A percentile compares a stretch with the other conserved stretches of the same genome.
Conservation (phyloP, 805 yeast genomes). For the Sugiyamaella qingdaonensis region DNA sequence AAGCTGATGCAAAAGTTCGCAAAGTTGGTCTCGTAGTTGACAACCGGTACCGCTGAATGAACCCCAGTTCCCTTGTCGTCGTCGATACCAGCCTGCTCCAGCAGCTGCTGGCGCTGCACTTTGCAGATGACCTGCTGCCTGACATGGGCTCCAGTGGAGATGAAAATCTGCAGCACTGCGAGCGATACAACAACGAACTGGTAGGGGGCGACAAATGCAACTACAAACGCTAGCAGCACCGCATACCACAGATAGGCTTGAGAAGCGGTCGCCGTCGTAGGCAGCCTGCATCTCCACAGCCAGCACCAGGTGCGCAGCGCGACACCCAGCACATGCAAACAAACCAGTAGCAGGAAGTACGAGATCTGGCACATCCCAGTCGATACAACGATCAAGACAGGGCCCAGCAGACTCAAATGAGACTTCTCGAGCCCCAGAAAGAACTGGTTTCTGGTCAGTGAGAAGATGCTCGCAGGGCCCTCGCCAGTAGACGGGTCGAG, state of each 20-base stretch:
- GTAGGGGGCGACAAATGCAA: background rate
- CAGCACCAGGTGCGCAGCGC: background rate
- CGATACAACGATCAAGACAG: slow-evolving; percentile 48
- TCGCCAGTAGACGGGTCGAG: slow-evolving; percentile 18
- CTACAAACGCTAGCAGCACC: background rate
- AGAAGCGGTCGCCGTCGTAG: background rate
- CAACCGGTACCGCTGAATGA: background rate
- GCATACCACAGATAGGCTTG: background rate
- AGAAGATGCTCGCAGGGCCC: slow-evolving; percentile 12
- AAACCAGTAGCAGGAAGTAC: slow-evolving; percentile 16
- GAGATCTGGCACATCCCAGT: slow-evolving; percentile 41
- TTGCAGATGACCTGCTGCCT: background rate
- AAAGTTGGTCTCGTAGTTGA: slow-evolving; percentile 26
- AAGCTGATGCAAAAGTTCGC: slow-evolving; percentile 61
- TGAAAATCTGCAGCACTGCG: background rate
- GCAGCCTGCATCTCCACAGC: background rate
- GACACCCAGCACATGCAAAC: slow-evolving; percentile 1
- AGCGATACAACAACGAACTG: background rate
- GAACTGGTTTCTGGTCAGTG: slow-evolving; percentile 28
- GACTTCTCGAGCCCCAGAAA: slow-evolving; percentile 64
- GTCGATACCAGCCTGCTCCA: too few relatives aligned
- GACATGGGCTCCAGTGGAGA: background rate
- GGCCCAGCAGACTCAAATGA: slow-evolving; percentile 54
- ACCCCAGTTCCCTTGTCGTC: background rate
- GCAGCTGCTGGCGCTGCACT: background rate